Evolutionary conservation across 179 eudicot genomes (phyloP), one percentile per base, ranked within the genome.

Genomic region (Silene coronaria): DNA sequence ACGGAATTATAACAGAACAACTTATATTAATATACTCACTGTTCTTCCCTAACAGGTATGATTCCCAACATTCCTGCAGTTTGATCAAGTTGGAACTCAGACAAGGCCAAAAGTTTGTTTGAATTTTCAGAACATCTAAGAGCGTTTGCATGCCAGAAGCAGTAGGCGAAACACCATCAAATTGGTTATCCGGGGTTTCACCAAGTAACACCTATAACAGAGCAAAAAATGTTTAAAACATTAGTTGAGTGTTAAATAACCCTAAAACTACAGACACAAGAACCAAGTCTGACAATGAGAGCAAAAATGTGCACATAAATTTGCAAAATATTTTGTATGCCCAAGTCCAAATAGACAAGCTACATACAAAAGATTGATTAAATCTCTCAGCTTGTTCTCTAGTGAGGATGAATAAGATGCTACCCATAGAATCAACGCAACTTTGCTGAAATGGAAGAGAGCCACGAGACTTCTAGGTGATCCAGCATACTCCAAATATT

Each of bases 121-220:
- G 98, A 78, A 91, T 88, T 81, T 83, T 83, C 78, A 89, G 38
- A 38, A 92, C 98, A 70, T 92, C 91, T 67, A 90, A 75, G 73
- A 92, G 88, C 75, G 96, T 82, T 61, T 79, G 83, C 80, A 92
- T 67, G 74, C 98, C 96, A 71, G 95, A 75, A 76, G 76, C 84
- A 38, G 97, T 76, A 1, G 97, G 98, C 27, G 75, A 71, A 75
- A 84, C 75, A 61, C 80, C 78, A 24, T 82, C 87, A 79, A 81
- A 76, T 67, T 87, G 76, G 67, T 77, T 51, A 71, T 53, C 85
- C 34, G 88, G 88, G 74, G 42, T 83, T 87, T 89, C 97, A 80
- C 97, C 98, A 76, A 94, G 96, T 83, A 94, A 85, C 64, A 88
- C 97, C 98, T 94, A 16, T 71, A 6, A 71, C 23, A 70, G 55